These are phyloP conservation scores for Apiotrichum sp. DNA, from an alignment of 1,284 basidiomycete genomes.

Conservation along the genomic window DNA sequence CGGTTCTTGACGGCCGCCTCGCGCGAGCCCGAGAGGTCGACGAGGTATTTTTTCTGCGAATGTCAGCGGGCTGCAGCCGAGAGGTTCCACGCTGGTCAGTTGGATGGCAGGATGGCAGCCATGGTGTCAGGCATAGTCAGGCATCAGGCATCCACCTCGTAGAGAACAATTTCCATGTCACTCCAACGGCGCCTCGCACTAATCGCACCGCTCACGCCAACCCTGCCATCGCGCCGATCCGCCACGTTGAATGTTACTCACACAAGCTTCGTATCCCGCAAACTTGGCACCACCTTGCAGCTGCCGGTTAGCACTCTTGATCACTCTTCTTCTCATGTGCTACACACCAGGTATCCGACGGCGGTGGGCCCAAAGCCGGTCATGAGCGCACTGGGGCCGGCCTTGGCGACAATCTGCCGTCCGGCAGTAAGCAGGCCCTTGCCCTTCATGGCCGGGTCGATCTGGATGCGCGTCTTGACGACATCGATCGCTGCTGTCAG, in stretches of 20 bases:
- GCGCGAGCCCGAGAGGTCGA: conserved; percentile 62
- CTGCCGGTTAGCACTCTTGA: background rate
- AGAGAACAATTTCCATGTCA: no score
- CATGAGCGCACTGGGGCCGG: conserved; percentile 55
- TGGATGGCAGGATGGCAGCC: no score
- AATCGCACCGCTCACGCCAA: no score
- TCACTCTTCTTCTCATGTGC: background rate
- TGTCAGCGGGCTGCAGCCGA: background rate
- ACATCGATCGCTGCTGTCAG: conserved; percentile 66
- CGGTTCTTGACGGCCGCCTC: conserved; percentile 72
- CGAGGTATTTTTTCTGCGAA: conserved; percentile 65
- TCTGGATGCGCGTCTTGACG: conserved; percentile 85
- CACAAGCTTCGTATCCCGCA: conserved; percentile 63
- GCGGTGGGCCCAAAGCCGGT: conserved; percentile 74
- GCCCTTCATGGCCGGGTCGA: conserved; percentile 67
- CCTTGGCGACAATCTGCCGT: conserved; percentile 63
- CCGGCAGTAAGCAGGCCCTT: conserved; percentile 66
- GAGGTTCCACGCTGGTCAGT: no score
- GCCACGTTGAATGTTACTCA: conserved; percentile 11
- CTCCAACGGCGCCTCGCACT: no score
- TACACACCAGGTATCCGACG: conserved; percentile 57
- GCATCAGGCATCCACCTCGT: no score
- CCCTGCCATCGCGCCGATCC: no score
- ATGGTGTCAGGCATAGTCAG: no score
- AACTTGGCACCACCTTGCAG: conserved; percentile 62